These are phyloP conservation scores for Salix arbutifolia DNA, from an alignment of 345 rosid genomes.

Conservation along the genomic window DNA sequence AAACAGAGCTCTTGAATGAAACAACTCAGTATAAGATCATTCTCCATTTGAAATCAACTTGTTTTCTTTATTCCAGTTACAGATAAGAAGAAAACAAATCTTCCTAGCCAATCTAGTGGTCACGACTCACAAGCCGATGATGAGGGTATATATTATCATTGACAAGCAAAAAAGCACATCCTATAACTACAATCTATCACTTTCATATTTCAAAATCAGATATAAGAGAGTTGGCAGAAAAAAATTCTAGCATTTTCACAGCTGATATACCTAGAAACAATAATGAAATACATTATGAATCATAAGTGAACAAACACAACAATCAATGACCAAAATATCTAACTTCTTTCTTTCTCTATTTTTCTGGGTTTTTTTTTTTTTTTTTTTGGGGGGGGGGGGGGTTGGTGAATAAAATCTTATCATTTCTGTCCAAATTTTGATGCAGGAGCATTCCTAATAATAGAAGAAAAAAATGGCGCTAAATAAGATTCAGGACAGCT, in stretches of 20 bases:
- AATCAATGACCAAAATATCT: neutral
- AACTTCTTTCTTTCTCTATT: neutral
- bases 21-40: no score
- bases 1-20: no score
- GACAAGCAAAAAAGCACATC: neutral
- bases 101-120: no score
- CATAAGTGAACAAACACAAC: neutral
- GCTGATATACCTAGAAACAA: neutral
- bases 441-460: neutral
- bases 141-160: neutral
- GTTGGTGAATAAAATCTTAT: neutral
- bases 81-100: no score
- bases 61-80: no score
- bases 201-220: neutral
- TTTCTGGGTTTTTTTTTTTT: neutral
- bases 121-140: neutral
- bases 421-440: neutral
- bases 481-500: neutral
- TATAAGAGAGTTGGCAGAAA: neutral
- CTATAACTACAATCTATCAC: neutral
- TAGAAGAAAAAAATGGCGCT: neutral
- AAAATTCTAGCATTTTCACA: neutral
- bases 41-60: no score
- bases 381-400: no score
- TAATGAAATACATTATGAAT: neutral